Conservation (phyloP, 169 alveolate species). For the Eimeria mitis region DNA sequence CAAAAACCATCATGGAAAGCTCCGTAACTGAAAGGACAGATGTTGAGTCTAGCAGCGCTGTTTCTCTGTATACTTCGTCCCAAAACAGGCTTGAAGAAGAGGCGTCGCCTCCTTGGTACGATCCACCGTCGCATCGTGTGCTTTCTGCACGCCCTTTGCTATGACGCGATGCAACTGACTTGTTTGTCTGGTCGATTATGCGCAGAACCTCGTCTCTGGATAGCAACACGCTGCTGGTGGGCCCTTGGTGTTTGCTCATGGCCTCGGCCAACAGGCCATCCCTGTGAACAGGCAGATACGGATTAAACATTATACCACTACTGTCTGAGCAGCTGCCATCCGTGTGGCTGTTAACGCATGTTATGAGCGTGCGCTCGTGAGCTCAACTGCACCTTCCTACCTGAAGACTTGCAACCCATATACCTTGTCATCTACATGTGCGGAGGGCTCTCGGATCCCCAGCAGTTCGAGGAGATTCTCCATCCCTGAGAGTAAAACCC, state of each 20-base stretch:
- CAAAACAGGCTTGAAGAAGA: conserved; percentile 62
- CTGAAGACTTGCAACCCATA: conserved; percentile 75
- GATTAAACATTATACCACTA: background rate
- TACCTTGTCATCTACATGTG: conserved; percentile 51
- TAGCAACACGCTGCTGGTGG: conserved; percentile 63
- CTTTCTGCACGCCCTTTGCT: background rate
- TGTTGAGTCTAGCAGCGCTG: conserved; percentile 5
- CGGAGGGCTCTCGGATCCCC: conserved; percentile 75
- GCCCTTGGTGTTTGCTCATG: conserved; percentile 50
- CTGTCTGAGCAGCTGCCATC: background rate
- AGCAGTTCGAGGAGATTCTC: conserved; percentile 58
- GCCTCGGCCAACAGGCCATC: conserved; percentile 58
- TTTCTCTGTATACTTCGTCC: conserved; percentile 77
- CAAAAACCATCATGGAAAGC: conserved; percentile 80
- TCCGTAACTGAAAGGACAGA: conserved; percentile 75
- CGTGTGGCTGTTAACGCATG: background rate
- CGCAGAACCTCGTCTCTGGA: conserved; percentile 67
- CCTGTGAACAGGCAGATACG: conserved; percentile 16
- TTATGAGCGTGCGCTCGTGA: too few species aligned
- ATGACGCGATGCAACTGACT: conserved; percentile 18
- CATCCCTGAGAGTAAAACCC: conserved; percentile 62
- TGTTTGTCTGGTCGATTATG: conserved; percentile 48
- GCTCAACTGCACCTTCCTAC: too few species aligned
- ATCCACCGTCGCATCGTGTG: conserved; percentile 7
- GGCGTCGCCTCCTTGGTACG: background rate